Base-by-base conservation (phyloP, 2,329 filamentous ascomycete genomes). In the Penicillium paneum region DNA sequence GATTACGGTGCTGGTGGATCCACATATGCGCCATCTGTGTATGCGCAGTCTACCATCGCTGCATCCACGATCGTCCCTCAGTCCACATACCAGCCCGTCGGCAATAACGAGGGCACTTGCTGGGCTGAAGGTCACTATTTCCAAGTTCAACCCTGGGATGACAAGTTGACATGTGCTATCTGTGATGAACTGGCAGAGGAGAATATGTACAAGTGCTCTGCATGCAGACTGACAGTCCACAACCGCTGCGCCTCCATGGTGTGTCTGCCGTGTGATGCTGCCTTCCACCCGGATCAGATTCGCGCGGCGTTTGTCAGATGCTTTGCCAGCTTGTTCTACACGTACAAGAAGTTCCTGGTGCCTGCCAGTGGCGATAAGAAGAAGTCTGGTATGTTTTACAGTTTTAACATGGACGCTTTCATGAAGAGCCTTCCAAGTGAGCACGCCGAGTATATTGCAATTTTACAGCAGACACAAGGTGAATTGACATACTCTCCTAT, bases 251-350 rank as follows among this genome's bases (percentile, higher is more conserved):
- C 82, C 3, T 72, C 75, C n/a, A 76, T 81, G 53, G 81, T 88
- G 41, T 83, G 80, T 58, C 69, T 87, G n/a, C 82, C 86, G 13
- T 88, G 85, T 66, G 82, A 85, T n/a, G 78, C 80, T 13, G 84
- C 84, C 2, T 88, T 88, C 74, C 80, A 84, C 57, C 79, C 84
- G 8, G 84, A 87, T 59, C 85, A 87, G 68, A 77, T 88, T 39
- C 82, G 84, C 17, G 85, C 85, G 15, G 85, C 85, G 0, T 88
- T 88, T 65, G 84, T 87, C 31, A 78, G 85, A 64, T 87, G 84
- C 71, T 87, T 88, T 63, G 85, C 85, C 31, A 87, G 84, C 63
- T 74, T 88, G 54, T 79, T 88, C 59, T 88, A 87, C 71, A 88
- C 85, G 0, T 88, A 88, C 66, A 82, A 86, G 52, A 82, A 83